These are phyloP conservation scores for Aspergillus novofumigatus DNA, from an alignment of 2,329 filamentous ascomycete genomes.

Conservation along the genomic window DNA sequence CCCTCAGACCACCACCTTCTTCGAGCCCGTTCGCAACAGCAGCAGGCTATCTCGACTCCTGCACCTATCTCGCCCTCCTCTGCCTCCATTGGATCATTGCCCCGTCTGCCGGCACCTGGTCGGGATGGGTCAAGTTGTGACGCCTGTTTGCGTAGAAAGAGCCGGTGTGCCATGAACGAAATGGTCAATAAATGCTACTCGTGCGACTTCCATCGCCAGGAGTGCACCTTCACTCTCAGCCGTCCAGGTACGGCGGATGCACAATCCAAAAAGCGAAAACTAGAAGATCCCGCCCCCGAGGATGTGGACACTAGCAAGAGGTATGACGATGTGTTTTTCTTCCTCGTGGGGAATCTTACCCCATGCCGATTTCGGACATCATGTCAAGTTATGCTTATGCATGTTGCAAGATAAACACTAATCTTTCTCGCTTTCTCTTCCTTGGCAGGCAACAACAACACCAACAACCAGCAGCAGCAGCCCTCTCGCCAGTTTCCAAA, in stretches of 20 bases:
- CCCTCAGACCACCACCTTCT: conserved; percentile 21
- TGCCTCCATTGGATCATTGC: conserved; percentile 19
- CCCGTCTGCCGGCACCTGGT: conserved; percentile 23
- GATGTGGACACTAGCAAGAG: conserved; percentile 33
- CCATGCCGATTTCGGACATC: conserved; percentile 20
- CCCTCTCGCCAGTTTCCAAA: conserved; percentile 18
- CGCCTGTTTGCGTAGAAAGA: conserved; percentile 41
- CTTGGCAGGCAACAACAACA: conserved; percentile 17
- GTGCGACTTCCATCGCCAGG: conserved; percentile 43
- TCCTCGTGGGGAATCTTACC: conserved; percentile 2
- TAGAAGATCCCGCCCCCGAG: conserved; percentile 28
- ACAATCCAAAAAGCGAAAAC: conserved; percentile 38
- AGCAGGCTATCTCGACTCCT: conserved; percentile 17
- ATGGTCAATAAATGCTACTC: conserved; percentile 42
- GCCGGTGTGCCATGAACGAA: conserved; percentile 43
- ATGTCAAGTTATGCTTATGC: conserved; percentile 9
- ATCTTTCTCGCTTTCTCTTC: conserved; percentile 8
- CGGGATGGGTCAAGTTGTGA: conserved; percentile 40
- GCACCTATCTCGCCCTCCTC: conserved; percentile 13
- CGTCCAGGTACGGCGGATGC: conserved; percentile 18
- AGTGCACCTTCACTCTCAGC: conserved; percentile 38
- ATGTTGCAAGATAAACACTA: conserved; percentile 7
- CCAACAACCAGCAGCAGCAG: conserved; percentile 5
- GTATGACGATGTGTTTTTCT: conserved; percentile 21
- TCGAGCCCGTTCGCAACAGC: conserved; percentile 21